Conservation (phyloP, 2,329 filamentous ascomycete genomes). For the Aspergillus ibericus region DNA sequence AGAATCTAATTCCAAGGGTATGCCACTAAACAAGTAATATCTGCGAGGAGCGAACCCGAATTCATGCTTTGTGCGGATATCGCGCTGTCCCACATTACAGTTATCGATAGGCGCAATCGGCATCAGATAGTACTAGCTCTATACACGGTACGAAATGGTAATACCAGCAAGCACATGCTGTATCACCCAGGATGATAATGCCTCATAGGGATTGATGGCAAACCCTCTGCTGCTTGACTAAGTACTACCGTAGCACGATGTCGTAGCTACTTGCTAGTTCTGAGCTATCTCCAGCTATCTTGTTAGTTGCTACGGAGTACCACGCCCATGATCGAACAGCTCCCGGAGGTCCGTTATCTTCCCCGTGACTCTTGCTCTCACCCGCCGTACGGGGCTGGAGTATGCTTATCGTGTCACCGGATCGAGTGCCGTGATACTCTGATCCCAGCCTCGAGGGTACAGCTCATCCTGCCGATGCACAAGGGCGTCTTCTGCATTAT, state of each 20-base stretch:
- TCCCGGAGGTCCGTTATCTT: background rate
- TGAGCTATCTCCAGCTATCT: too few species aligned
- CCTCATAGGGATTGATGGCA: constrained; percentile 1
- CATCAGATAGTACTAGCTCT: constrained; percentile 1
- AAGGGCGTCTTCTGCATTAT: constrained; percentile 6
- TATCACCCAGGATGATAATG: constrained; percentile 7
- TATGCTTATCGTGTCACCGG: constrained; percentile 7
- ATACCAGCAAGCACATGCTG: constrained; percentile 5
- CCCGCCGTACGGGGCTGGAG: background rate
- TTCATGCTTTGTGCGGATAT: constrained; percentile 15
- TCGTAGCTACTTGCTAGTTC: background rate
- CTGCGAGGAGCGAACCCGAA: background rate
- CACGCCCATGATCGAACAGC: too few species aligned
- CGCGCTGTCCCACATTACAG: constrained; percentile 21
- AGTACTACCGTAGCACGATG: background rate
- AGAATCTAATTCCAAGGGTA: background rate
- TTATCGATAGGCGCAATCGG: constrained; percentile 18
- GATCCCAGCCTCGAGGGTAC: background rate
- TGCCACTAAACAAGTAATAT: constrained; percentile 2
- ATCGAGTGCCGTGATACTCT: constrained; percentile 1
- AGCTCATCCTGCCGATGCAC: background rate
- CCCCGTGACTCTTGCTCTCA: background rate
- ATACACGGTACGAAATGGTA: constrained; percentile 2
- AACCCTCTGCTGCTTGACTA: background rate
- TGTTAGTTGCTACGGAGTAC: background rate